phyloP scores from a whole-genome alignment of 1,139 yeast species.

The Magnusiomyces tetraspermus region DNA sequence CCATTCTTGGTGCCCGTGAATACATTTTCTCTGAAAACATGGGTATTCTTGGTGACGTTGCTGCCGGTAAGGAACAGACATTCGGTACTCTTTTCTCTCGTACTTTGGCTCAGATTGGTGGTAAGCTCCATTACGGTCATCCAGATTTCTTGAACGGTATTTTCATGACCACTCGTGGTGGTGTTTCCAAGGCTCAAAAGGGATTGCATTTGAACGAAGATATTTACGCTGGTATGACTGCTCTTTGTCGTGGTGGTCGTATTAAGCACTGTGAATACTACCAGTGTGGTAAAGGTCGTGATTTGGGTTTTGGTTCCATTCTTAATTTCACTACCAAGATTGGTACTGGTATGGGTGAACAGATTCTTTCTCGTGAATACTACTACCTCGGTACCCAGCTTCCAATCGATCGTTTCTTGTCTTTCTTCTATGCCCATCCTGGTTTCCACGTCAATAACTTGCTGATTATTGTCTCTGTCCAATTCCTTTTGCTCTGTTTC shows the following conservation, averaged over 20 bases:
- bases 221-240: constrained; percentile 99
- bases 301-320: constrained; percentile 97
- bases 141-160: constrained; percentile 96
- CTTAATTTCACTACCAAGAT: constrained; percentile 97
- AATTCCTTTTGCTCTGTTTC: constrained; percentile 81
- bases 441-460: constrained; percentile 98
- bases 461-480: constrained; percentile 91
- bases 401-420: constrained; percentile 92
- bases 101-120: constrained; percentile 97
- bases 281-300: constrained; percentile 99
- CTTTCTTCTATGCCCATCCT: constrained; percentile 97
- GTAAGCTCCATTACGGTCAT: constrained; percentile 98
- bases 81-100: constrained; percentile 97
- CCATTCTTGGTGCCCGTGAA: constrained; percentile 98
- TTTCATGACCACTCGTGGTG: constrained; percentile 97
- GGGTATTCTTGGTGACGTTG: constrained; percentile 98
- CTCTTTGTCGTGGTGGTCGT: constrained; percentile 95
- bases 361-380: constrained; percentile 96
- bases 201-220: constrained; percentile 98
- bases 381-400: constrained; percentile 95
- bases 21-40: constrained; percentile 97
- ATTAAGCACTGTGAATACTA: constrained; percentile 98
- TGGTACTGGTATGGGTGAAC: constrained; percentile 99
- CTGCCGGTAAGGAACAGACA: constrained; percentile 99
- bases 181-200: constrained; percentile 97